phyloP scores from a whole-genome alignment of 169 alveolate genomes.

The Pseudocohnilembus persalinus region DNA sequence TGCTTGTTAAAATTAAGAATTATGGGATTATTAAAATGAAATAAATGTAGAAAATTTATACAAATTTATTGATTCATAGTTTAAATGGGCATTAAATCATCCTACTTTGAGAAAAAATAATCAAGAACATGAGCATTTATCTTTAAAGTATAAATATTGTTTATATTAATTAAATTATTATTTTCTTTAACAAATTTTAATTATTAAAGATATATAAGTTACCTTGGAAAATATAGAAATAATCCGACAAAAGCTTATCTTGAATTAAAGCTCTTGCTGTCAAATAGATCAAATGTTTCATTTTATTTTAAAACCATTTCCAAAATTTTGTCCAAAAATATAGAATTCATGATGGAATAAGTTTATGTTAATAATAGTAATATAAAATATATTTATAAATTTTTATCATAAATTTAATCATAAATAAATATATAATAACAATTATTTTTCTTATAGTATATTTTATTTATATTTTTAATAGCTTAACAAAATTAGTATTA shows the following conservation, averaged over 20 bases:
- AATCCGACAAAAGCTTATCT: neutral
- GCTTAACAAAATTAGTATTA: too few relatives aligned
- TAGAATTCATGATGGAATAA: neutral
- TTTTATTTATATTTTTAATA: too few relatives aligned
- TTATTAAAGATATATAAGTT: neutral
- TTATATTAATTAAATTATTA: too few relatives aligned
- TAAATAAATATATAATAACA: too few relatives aligned
- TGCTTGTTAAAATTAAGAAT: neutral
- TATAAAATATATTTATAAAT: too few relatives aligned
- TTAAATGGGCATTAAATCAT: neutral
- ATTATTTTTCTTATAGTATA: too few relatives aligned
- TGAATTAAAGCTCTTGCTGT: neutral
- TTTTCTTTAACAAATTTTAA: neutral
- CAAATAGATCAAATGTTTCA: neutral
- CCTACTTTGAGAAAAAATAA: neutral
- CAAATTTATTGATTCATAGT: neutral
- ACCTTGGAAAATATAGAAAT: neutral
- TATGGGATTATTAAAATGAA: neutral
- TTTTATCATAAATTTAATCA: too few relatives aligned
- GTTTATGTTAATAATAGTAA: too few relatives aligned
- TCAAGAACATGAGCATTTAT: neutral
- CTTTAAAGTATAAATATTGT: neutral
- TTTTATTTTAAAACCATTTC: neutral
- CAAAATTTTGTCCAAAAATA: neutral
- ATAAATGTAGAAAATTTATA: neutral